phyloP scores from a whole-genome alignment of 108 stramenopile species.

The Fistulifera pelliculosa region DNA sequence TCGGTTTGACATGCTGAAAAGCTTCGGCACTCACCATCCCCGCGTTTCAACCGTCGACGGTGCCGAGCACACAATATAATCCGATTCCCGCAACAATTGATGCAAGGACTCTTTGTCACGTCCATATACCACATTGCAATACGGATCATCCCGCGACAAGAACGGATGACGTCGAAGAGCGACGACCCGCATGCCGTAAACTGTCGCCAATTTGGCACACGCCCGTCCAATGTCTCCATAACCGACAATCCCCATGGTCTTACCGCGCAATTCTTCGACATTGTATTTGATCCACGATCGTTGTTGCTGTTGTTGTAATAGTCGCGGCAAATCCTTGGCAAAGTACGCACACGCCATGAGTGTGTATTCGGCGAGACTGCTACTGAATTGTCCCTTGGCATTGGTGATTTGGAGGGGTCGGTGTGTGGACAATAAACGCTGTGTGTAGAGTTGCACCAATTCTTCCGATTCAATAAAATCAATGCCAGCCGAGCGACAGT shows the following conservation, averaged over 20 bases:
- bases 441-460: conserved; percentile 15
- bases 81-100: conserved; percentile 47
- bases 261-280: conserved; percentile 51
- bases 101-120: conserved; percentile 35
- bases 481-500: conserved; percentile 67
- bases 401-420: conserved; percentile 39
- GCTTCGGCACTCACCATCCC: conserved; percentile 45
- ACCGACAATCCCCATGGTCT: conserved; percentile 76
- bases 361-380: conserved; percentile 64
- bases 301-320: conserved; percentile 31
- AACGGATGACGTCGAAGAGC: conserved; percentile 63
- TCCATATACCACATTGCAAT: conserved; percentile 43
- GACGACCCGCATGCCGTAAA: conserved; percentile 70
- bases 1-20: conserved; percentile 35
- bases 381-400: conserved; percentile 67
- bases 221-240: conserved; percentile 76
- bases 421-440: background rate
- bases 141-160: conserved; percentile 29
- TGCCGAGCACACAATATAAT: conserved; percentile 66
- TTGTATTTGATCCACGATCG: conserved; percentile 50
- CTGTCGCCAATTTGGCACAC: conserved; percentile 27
- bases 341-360: conserved; percentile 74
- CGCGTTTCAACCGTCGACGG: conserved; percentile 64
- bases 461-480: conserved; percentile 53
- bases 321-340: conserved; percentile 78